Conservation (phyloP, 225 moss, liverwort and hornwort species). For the Bryum argenteum region DNA sequence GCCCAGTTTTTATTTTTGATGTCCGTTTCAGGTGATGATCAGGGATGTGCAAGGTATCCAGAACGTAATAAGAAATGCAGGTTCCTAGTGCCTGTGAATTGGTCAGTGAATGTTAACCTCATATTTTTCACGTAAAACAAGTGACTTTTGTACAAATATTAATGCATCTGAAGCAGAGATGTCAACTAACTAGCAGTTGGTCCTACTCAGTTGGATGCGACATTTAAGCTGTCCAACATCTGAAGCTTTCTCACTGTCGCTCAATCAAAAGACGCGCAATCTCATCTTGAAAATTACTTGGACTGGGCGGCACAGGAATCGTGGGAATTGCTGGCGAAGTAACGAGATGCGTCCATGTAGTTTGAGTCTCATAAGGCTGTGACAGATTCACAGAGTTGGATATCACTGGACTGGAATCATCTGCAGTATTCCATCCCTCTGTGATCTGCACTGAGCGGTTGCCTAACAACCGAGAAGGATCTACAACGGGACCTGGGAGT, state of each 20-base stretch:
- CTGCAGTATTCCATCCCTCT: neutral
- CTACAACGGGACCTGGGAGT: neutral
- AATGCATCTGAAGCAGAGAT: neutral
- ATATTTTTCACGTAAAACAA: neutral
- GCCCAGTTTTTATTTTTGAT: neutral
- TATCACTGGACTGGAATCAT: neutral
- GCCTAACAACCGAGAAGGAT: slow-evolving; percentile 10
- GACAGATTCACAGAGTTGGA: neutral
- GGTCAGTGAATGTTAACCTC: neutral
- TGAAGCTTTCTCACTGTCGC: neutral
- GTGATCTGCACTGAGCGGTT: slow-evolving; percentile 14
- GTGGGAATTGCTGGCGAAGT: neutral
- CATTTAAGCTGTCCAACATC: neutral
- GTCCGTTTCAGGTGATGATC: neutral
- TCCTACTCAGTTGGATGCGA: neutral
- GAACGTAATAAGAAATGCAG: neutral
- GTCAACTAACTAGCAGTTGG: neutral
- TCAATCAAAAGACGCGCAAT: slow-evolving; percentile 7
- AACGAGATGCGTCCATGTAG: neutral
- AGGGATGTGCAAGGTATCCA: neutral
- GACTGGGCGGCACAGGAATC: neutral
- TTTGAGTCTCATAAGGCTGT: slow-evolving; percentile 1
- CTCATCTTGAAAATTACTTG: slow-evolving; percentile 1
- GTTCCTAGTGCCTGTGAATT: neutral
- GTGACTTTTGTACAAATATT: neutral